phyloP scores from a whole-genome alignment of 2,329 filamentous ascomycete genomes.

The Penicillium sp. region DNA sequence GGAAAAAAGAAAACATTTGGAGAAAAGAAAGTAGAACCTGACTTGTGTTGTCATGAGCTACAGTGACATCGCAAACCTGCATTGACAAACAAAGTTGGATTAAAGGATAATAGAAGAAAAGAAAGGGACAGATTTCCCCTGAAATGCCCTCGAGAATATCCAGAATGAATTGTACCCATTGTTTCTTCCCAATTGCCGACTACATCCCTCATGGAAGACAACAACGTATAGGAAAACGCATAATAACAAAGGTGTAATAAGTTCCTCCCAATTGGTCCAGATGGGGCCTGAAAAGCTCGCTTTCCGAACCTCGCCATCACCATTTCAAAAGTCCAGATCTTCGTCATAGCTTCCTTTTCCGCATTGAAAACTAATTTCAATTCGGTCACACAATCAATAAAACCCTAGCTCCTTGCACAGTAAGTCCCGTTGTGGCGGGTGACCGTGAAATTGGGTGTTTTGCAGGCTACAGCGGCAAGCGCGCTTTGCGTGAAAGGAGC shows the following conservation, averaged over 20 bases:
- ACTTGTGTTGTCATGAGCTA: not conserved
- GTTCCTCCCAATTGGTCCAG: not conserved
- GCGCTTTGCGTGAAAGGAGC: constrained; percentile 39
- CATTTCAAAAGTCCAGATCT: too few relatives aligned
- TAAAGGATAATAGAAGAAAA: not conserved
- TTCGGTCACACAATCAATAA: not conserved
- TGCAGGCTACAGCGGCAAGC: constrained; percentile 34
- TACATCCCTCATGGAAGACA: not conserved
- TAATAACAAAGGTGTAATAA: not conserved
- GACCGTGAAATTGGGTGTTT: not conserved
- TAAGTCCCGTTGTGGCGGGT: not conserved
- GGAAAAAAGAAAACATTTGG: not conserved
- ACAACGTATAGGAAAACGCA: not conserved
- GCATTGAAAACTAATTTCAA: not conserved
- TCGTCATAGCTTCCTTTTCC: too few relatives aligned
- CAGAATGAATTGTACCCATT: not conserved
- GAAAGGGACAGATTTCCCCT: too few relatives aligned
- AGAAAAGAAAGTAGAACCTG: not conserved
- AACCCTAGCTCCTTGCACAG: not conserved
- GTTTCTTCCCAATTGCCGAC: not conserved
- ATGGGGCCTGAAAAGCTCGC: not conserved
- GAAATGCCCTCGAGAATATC: too few relatives aligned
- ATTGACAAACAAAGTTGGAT: too few relatives aligned
- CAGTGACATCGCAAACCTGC: too few relatives aligned
- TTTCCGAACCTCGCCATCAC: too few relatives aligned